Conservation (phyloP, 495 filamentous ascomycete species). For the Entonaema liquescens region DNA sequence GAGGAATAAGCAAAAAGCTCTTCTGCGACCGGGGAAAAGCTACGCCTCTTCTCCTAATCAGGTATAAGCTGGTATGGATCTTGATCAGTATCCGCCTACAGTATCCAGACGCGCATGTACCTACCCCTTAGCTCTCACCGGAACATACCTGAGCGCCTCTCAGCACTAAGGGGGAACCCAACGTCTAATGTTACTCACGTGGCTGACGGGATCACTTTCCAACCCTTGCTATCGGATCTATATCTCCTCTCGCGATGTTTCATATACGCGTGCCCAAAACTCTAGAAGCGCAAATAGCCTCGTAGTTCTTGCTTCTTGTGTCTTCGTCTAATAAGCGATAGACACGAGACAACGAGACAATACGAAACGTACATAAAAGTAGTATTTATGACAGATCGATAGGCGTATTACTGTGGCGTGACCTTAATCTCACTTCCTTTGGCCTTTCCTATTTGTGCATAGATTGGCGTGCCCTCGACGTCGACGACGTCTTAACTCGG, state of each 20-base stretch:
- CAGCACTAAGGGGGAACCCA: constrained; percentile 16
- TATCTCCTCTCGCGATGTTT: constrained; percentile 17
- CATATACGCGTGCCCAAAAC: constrained; percentile 23
- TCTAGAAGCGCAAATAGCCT: constrained; percentile 5
- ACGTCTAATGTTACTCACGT: constrained; percentile 39
- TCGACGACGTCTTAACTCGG: constrained; percentile 2
- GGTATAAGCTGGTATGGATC: constrained; percentile 9
- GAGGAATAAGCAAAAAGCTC: constrained; percentile 18
- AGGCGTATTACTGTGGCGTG: constrained; percentile 12
- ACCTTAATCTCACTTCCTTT: constrained; percentile 11
- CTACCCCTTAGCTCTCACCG: constrained; percentile 15
- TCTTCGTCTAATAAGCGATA: constrained; percentile 16
- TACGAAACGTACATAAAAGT: constrained; percentile 23
- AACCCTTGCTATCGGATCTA: constrained; percentile 30
- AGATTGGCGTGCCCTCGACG: not conserved
- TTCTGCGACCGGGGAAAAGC: constrained; percentile 7
- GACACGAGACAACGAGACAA: constrained; percentile 2
- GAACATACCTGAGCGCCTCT: constrained; percentile 19
- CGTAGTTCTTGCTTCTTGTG: constrained; percentile 28
- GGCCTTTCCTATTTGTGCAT: constrained; percentile 6
- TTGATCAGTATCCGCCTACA: constrained; percentile 32
- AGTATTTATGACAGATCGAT: constrained; percentile 31
- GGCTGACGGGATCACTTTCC: constrained; percentile 32
- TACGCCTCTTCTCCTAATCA: constrained; percentile 19
- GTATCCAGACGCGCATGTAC: constrained; percentile 15